Evolutionary conservation across 805 yeast species (phyloP).

Genomic region (Jamesozyma piceae): DNA sequence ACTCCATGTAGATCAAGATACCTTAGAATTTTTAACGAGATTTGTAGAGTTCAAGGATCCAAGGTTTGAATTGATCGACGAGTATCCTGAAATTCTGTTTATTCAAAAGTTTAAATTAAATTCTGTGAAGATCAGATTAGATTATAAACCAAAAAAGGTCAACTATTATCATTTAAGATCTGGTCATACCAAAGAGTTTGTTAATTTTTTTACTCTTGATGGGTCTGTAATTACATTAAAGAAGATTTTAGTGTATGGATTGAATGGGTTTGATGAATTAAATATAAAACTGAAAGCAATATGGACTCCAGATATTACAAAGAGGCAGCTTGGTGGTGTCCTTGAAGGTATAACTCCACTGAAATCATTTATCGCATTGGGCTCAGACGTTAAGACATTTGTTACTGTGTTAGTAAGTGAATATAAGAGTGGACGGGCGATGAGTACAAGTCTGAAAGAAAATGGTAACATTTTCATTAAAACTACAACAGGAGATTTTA

Average conservation of each 20-base stretch:
- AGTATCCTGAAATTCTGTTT: constrained; percentile 54
- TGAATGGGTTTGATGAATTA: constrained; percentile 61
- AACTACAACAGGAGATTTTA: constrained; percentile 69
- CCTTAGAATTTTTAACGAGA: constrained; percentile 71
- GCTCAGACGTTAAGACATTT: constrained; percentile 67
- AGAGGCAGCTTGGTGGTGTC: constrained; percentile 73
- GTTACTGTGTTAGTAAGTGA: constrained; percentile 67
- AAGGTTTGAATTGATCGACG: constrained; percentile 52
- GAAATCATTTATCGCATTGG: constrained; percentile 63
- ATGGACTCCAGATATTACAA: constrained; percentile 83
- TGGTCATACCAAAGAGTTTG: constrained; percentile 74
- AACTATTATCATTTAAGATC: constrained; percentile 79
- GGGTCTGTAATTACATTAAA: constrained; percentile 67
- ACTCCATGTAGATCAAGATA: constrained; percentile 86
- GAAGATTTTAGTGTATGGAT: constrained; percentile 58
- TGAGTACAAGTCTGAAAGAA: constrained; percentile 60
- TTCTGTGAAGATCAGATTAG: constrained; percentile 56
- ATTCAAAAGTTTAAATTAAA: constrained; percentile 60
- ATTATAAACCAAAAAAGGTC: constrained; percentile 84
- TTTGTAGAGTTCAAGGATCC: constrained; percentile 73
- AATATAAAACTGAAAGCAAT: constrained; percentile 47
- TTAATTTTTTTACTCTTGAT: constrained; percentile 82
- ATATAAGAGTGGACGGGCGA: constrained; percentile 56
- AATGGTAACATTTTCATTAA: constrained; percentile 68
- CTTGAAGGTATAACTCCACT: constrained; percentile 80